Evolutionary conservation across 2,329 filamentous ascomycete species (phyloP), one percentile per base, ranked within the genome.

Genomic region (Verticillium klebahnii): DNA sequence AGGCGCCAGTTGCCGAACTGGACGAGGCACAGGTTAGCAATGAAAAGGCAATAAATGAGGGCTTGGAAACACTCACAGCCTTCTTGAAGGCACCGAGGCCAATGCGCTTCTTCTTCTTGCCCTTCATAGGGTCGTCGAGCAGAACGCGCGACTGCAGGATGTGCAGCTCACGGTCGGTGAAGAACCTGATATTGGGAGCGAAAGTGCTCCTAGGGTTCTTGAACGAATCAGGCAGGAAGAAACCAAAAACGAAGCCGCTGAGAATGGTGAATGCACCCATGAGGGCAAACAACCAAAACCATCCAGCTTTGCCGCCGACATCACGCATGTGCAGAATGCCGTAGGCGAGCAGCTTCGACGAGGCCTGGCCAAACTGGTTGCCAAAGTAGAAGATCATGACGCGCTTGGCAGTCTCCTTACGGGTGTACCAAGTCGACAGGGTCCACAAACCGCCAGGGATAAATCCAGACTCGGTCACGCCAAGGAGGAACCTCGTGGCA

Each of bases 371-470:
- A 17, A 83, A 74, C 68, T 83, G 78, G 66, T 84, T 83, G 12
- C 83, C 83, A 61, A 85, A 82, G 72, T 81, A 85, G 70, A 85
- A 85, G 37, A 84, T 68, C 68, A 80, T 81, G 57, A 83, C 77
- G 9, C 82, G 77, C 63, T 83, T 80, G 60, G 79, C 80, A 0
- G 79, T 80, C 67, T 85, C 83, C 2, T 74, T 73, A 2, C 76
- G 76, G 0, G 80, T 84, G 68, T 85, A 85, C 82, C 82, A 85
- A 1, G 79, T 82, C 0, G 82, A 83, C 1, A 85, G 71, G 2
- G 81, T 82, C 72, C 75, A 83, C 0, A 81, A 71, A 7, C 75
- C 74, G 3, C 82, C 83, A 0, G 83, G 83, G 60, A 85, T 85
- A 64, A 83, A 85, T 1, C 83, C 83, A 0, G 80, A 79, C 68